Evolutionary conservation across 208 protist genomes (phyloP), one percentile per base, ranked within the genome.

Genomic region (Endotrypanum monterogeii): DNA sequence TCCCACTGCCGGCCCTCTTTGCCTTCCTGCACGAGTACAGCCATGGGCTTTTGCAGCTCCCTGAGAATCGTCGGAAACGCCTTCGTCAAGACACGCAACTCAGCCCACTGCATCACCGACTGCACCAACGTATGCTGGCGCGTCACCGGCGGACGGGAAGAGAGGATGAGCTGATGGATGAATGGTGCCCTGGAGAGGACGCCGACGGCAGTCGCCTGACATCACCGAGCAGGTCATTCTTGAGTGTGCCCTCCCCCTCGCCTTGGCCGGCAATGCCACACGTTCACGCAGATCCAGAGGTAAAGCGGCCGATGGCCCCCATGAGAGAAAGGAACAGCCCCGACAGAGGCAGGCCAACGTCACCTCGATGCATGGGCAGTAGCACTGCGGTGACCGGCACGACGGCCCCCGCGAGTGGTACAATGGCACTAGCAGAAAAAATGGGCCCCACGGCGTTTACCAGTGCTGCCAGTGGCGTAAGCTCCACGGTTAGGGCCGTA

Each of bases 21-120:
- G 37, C 83, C 57, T 94, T 93, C 62, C 73, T 96, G 41, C 88
- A 94, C 71, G 74, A 86, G 67, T 94, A 94, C 84, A 96, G 89
- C 60, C 84, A 90, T 52, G 92, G 92, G 35, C 76, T 96, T 32
- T 76, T 94, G 41, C 87, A 85, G 18, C 68, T 73, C 28, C 76
- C 78, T 28, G 82, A 90, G 60, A 89, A 71, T 46, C 57, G 60
- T 28, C 88, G 92, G 35, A 96, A 96, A 78, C 88, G 92, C 25
- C 55, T 78, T 20, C 88, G 89, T 3, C 76, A 73, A 23, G 67
- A 73, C 55, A 44, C 16, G 37, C 58, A 48, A 50, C 39, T 66
- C 35, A 71, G 39, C 55, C 62, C 67, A 25, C 23, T 72, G 67
- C 85, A 87, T 48, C 85, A 89, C 46, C 82, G 89, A 6, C 76